Evolutionary conservation across 257 asterid genomes (phyloP).

Genomic region (Capsicum chinense): DNA sequence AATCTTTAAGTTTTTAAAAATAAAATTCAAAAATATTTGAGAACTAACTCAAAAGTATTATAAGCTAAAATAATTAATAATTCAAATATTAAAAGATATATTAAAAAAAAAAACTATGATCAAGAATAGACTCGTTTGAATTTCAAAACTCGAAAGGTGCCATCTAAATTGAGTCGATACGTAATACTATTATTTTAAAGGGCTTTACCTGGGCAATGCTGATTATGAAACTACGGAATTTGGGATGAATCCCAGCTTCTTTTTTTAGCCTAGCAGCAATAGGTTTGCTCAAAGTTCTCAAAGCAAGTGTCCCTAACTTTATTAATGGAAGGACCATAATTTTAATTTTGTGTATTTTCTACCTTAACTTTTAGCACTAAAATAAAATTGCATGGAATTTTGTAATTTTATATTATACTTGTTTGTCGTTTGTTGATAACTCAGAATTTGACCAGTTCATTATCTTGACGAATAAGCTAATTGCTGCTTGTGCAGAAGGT

Average conservation of each 20-base stretch:
- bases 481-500: background rate
- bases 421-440: background rate
- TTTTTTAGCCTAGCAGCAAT: conserved; percentile 77
- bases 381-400: background rate
- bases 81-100: no score
- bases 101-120: no score
- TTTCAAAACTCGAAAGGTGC: no score
- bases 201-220: conserved; percentile 80
- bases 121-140: no score
- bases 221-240: conserved; percentile 69
- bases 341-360: conserved; percentile 13
- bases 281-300: conserved; percentile 88
- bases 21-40: no score
- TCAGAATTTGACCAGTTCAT: conserved; percentile 14
- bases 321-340: conserved; percentile 77
- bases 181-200: background rate
- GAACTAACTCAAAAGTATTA: no score
- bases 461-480: conserved; percentile 27
- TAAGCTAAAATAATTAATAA: no score
- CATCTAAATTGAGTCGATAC: no score
- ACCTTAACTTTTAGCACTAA: background rate
- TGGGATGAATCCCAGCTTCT: conserved; percentile 81
- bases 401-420: background rate
- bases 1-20: no score
- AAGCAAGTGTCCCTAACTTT: conserved; percentile 96